phyloP scores from a whole-genome alignment of 345 rosid species.

The Dimocarpus longan region DNA sequence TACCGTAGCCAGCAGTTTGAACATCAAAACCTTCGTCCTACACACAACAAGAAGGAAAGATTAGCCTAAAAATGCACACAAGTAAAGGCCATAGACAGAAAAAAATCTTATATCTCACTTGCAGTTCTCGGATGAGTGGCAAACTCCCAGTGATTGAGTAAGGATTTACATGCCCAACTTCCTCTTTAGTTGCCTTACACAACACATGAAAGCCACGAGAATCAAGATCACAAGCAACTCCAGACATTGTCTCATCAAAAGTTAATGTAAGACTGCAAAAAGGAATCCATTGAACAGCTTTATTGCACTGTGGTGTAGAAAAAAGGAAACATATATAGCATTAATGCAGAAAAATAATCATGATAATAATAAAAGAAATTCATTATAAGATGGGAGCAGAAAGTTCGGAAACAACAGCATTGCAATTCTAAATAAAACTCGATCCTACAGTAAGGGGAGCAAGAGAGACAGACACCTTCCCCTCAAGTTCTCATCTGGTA shows the following conservation, averaged over 20 bases:
- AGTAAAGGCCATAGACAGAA: background rate
- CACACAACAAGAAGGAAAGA: slow-evolving; percentile 15
- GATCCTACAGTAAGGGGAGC: background rate
- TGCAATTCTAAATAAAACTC: slow-evolving; percentile 8
- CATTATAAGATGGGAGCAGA: background rate
- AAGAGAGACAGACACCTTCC: slow-evolving; percentile 61
- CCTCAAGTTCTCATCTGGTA: slow-evolving; percentile 73
- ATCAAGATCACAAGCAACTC: slow-evolving; percentile 93
- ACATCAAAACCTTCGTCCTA: slow-evolving; percentile 98
- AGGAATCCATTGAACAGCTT: slow-evolving; percentile 12
- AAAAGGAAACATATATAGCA: background rate
- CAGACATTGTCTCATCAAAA: slow-evolving; percentile 75
- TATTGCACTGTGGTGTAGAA: background rate
- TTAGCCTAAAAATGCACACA: slow-evolving; percentile 5
- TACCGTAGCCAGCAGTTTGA: slow-evolving; percentile 93
- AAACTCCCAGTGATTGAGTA: slow-evolving; percentile 93
- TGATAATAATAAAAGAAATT: background rate
- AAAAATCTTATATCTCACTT: slow-evolving; percentile 46
- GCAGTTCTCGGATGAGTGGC: slow-evolving; percentile 87
- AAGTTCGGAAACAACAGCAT: background rate
- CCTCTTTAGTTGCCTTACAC: slow-evolving; percentile 90
- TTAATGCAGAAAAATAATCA: background rate
- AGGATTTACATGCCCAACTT: slow-evolving; percentile 88
- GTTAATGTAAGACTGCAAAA: slow-evolving; percentile 64
- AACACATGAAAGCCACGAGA: slow-evolving; percentile 85